Evolutionary conservation across 2,329 filamentous ascomycete species (phyloP), one percentile per base, ranked within the genome.

Genomic region (Celoporthe dispersa): DNA sequence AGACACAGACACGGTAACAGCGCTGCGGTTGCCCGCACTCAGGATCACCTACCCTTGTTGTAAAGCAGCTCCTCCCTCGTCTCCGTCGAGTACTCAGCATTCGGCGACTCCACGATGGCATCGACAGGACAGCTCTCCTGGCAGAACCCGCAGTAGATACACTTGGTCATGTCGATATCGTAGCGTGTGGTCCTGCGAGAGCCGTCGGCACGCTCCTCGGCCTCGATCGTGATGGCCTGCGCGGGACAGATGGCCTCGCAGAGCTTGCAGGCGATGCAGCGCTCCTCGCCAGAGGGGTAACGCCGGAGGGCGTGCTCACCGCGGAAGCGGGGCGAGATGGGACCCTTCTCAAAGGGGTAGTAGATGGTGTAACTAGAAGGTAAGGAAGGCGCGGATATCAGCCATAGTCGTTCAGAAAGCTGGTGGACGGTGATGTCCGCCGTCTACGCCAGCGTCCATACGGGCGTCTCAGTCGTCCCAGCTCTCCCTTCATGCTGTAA

Each of bases 141-240:
- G 89, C 96, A 98, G 85, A 97, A 97, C 66, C 96, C 96, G 82
- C 96, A 98, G 90, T 98, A 99, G 83, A 99, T 99, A 86, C 96
- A 99, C 88, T 99, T 99, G 79, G 96, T 98, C 96, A 99, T 99
- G 84, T 99, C 96, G 80, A 99, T 98, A 81, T 99, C 96, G 84
- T 99, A 99, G 80, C 95, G 91, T 71, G 95, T 98, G 66, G 96
- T 99, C 80, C 96, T 90, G 82, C 96, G 91, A 79, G 93, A 97
- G 73, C 96, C 96, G 78, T 99, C 96, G 79, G 93, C 93, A 80
- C 96, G 94, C 87, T 99, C 96, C 83, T 99, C 96, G 69, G 96
- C 96, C 85, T 99, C 96, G 77, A 99, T 99, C 67, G 96, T 99
- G 82, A 99, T 99, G 78, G 96, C 96, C 84, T 97, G 93, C 69